phyloP scores from a whole-genome alignment of 83 land plant genomes.

The Diphasiastrum complanatum region DNA sequence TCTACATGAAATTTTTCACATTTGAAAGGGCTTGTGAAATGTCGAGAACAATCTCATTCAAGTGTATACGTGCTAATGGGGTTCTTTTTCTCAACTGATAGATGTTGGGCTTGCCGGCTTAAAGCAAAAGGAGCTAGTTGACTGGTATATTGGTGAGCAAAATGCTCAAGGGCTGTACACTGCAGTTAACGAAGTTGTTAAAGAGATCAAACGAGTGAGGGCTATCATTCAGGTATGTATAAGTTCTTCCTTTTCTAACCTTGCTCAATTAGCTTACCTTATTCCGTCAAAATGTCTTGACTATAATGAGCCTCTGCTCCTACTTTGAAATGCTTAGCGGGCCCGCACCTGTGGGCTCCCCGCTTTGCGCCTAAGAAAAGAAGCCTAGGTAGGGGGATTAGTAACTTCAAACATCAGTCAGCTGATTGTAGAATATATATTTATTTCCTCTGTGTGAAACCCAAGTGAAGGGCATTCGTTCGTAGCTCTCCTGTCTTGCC shows the following conservation, averaged over 20 bases:
- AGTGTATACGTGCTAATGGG: neutral
- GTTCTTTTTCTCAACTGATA: slow-evolving; percentile 6
- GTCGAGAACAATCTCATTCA: neutral
- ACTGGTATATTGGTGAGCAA: slow-evolving; percentile 76
- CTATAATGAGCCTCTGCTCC: neutral
- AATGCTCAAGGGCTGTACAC: slow-evolving; percentile 54
- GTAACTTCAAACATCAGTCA: no score
- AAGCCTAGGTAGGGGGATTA: no score
- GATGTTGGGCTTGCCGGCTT: slow-evolving; percentile 76
- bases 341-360: no score
- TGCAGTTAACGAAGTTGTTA: slow-evolving; percentile 43
- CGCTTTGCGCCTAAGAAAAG: no score
- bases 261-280: neutral
- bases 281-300: neutral
- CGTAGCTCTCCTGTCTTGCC: neutral
- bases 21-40: neutral
- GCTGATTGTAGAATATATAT: no score
- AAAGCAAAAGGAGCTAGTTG: slow-evolving; percentile 73
- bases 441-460: neutral
- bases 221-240: slow-evolving; percentile 78
- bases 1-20: neutral
- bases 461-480: neutral
- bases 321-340: no score
- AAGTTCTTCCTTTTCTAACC: neutral
- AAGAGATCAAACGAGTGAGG: slow-evolving; percentile 50